A percentile compares a stretch with the other conserved stretches of the same genome.
Evolutionary conservation across 75 land plant genomes (phyloP).

Genomic region (Cupressus sempervirens): DNA sequence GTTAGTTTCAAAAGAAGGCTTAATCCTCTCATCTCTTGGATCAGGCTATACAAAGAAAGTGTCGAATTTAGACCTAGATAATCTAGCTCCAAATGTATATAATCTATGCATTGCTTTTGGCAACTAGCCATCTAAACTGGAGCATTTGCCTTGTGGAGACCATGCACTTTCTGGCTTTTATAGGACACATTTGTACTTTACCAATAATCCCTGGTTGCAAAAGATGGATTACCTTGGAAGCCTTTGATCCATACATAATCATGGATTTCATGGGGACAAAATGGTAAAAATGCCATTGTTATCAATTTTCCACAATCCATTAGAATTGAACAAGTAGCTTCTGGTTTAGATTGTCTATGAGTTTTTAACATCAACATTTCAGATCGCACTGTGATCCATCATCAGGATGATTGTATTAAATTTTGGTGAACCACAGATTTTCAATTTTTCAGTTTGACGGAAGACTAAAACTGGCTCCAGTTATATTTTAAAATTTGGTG

Average conservation of each 20-base stretch:
- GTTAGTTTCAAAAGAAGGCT: not conserved
- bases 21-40: not conserved
- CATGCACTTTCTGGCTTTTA: not conserved
- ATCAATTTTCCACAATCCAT: too few species aligned
- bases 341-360: too few species aligned
- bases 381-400: too few species aligned
- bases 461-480: not conserved
- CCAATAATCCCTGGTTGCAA: not conserved
- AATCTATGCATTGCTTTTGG: not conserved
- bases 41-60: not conserved
- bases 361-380: too few species aligned
- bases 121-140: not conserved
- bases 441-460: not conserved
- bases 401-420: too few species aligned
- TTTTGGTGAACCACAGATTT: not conserved
- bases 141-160: not conserved
- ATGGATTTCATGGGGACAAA: not conserved
- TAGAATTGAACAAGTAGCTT: too few species aligned
- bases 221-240: not conserved
- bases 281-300: not conserved
- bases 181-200: not conserved
- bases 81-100: not conserved
- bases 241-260: not conserved
- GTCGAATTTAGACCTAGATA: not conserved
- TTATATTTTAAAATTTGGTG: not conserved